Percentiles rank a stretch among this genome's conserved stretches.
These are phyloP conservation scores for Xerophyta viscosa DNA, from an alignment of 106 monocot genomes.

Conservation along the genomic window DNA sequence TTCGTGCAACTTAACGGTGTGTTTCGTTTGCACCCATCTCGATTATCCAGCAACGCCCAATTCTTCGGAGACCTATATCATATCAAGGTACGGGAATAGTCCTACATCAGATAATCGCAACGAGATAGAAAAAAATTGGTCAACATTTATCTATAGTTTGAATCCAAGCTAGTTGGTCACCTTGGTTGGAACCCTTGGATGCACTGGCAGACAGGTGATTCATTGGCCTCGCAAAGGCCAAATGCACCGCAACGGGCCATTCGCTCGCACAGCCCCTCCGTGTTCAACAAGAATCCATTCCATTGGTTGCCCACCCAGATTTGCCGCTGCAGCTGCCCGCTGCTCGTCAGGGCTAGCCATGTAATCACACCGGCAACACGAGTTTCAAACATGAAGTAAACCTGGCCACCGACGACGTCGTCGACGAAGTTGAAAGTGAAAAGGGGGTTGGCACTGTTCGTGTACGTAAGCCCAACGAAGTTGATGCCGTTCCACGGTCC, in stretches of 20 bases:
- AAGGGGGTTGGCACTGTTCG: not conserved
- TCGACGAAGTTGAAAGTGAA: constrained; percentile 1
- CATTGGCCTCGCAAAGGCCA: constrained; percentile 13
- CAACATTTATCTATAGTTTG: no score
- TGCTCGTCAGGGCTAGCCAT: not conserved
- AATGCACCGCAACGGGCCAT: constrained; percentile 11
- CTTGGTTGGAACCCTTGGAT: constrained; percentile 12
- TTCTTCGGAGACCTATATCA: no score
- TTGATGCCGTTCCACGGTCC: constrained; percentile 38
- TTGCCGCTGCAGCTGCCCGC: not conserved
- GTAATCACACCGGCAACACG: not conserved
- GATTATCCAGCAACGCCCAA: constrained; percentile 13
- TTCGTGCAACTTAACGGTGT: constrained; percentile 27
- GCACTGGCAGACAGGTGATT: constrained; percentile 16
- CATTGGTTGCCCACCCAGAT: constrained; percentile 1
- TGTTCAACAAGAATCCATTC: constrained; percentile 10
- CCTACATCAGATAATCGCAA: no score
- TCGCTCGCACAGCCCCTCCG: constrained; percentile 13
- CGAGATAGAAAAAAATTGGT: no score
- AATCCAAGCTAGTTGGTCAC: no score
- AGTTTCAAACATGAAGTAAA: not conserved
- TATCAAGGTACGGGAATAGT: no score
- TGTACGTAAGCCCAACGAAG: constrained; percentile 22
- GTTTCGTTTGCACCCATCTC: constrained; percentile 17
- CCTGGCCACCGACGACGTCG: not conserved